Conservation (phyloP, 2,329 filamentous ascomycete species). For the Diaporthe citriasiana region DNA sequence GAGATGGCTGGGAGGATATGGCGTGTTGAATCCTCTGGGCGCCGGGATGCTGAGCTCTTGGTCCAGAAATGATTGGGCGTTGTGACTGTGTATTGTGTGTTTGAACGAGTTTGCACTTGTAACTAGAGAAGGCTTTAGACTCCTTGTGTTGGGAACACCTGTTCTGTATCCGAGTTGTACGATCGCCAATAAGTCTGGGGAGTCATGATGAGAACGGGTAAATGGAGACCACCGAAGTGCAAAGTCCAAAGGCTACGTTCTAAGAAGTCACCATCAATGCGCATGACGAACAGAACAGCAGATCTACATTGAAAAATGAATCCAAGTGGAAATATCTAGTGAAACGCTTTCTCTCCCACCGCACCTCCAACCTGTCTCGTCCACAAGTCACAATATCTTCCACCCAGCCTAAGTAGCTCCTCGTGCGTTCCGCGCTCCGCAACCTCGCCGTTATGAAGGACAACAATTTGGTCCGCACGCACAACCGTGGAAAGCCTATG, state of each 20-base stretch:
- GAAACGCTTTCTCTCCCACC: background rate
- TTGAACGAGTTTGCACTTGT: too few relatives aligned
- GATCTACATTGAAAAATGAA: background rate
- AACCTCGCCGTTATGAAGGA: slow-evolving; percentile 80
- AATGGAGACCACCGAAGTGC: too few relatives aligned
- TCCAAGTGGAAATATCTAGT: background rate
- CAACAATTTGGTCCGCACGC: slow-evolving; percentile 86
- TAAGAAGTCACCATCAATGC: background rate
- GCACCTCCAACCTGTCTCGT: slow-evolving; percentile 76
- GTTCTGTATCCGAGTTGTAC: too few relatives aligned
- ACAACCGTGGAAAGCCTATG: slow-evolving; percentile 34
- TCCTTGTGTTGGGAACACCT: too few relatives aligned
- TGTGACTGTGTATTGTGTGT: too few relatives aligned
- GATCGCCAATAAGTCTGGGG: too few relatives aligned
- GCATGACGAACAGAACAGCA: background rate
- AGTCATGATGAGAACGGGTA: background rate
- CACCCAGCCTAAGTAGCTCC: slow-evolving; percentile 78
- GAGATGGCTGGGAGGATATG: background rate
- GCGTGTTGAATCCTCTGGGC: slow-evolving; percentile 18
- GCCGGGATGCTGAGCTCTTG: slow-evolving; percentile 17
- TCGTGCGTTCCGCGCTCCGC: slow-evolving; percentile 84
- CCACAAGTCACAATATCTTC: slow-evolving; percentile 89
- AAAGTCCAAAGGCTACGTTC: background rate
- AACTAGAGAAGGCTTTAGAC: background rate
- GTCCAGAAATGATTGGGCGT: slow-evolving; percentile 3